Evolutionary conservation across 768 basidiomycete species (phyloP).

Genomic region (Auriscalpium microsporum): DNA sequence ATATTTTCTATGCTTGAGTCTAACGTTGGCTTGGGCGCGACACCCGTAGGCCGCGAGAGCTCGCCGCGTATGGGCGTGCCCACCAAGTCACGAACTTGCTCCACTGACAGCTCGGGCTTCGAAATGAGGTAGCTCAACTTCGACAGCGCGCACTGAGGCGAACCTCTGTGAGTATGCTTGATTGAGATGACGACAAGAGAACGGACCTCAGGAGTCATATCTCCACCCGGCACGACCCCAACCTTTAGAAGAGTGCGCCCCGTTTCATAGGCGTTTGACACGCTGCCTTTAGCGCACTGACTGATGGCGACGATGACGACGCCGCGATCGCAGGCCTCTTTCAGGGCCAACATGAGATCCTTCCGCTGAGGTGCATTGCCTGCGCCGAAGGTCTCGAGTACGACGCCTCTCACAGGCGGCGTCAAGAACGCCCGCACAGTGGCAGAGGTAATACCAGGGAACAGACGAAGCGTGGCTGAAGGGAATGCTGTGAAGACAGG

Average conservation of each 20-base stretch:
- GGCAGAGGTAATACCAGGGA: constrained; percentile 74
- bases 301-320: constrained; percentile 87
- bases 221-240: constrained; percentile 80
- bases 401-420: constrained; percentile 70
- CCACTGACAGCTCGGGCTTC: constrained; percentile 63
- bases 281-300: constrained; percentile 82
- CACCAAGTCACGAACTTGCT: constrained; percentile 69
- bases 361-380: constrained; percentile 84
- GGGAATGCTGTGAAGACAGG: no score
- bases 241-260: constrained; percentile 57
- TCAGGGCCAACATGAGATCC: constrained; percentile 69
- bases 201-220: constrained; percentile 92
- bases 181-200: not conserved
- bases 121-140: constrained; percentile 88
- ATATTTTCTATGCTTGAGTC: constrained; percentile 51
- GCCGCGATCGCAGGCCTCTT: constrained; percentile 74
- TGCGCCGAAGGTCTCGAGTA: constrained; percentile 87
- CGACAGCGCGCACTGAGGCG: constrained; percentile 69
- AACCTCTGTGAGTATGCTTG: not conserved
- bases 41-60: constrained; percentile 46
- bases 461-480: constrained; percentile 74
- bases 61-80: constrained; percentile 81
- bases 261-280: constrained; percentile 78
- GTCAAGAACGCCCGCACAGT: constrained; percentile 71
- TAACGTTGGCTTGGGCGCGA: constrained; percentile 33